These are phyloP conservation scores for Corinectria fuckeliana DNA, from an alignment of 2,329 filamentous ascomycete genomes.

Conservation along the genomic window DNA sequence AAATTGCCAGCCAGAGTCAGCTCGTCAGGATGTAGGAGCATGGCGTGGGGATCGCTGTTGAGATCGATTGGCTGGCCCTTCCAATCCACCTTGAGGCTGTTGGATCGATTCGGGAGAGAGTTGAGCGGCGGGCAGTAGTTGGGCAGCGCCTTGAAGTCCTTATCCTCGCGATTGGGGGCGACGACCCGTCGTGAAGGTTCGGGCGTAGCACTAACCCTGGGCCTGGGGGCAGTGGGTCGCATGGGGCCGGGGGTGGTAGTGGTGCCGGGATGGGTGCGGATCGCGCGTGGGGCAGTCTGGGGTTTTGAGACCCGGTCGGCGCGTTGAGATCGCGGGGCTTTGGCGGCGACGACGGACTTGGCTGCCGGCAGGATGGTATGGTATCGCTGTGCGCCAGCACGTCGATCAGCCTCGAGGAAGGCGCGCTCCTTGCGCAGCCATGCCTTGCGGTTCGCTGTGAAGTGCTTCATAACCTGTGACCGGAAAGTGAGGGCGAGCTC, in stretches of 20 bases:
- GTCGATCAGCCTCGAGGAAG: constrained; percentile 55
- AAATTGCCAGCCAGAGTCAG: constrained; percentile 77
- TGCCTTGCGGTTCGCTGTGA: constrained; percentile 48
- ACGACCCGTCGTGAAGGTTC: constrained; percentile 59
- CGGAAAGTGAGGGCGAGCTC: constrained; percentile 59
- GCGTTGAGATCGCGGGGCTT: constrained; percentile 39
- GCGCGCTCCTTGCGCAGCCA: constrained; percentile 61
- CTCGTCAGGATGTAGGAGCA: constrained; percentile 81
- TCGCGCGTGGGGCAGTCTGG: constrained; percentile 43
- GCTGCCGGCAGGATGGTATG: constrained; percentile 52
- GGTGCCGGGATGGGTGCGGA: constrained; percentile 39
- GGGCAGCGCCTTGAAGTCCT: constrained; percentile 74
- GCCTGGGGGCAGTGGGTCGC: constrained; percentile 33
- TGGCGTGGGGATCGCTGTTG: constrained; percentile 70
- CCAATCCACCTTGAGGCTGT: constrained; percentile 85
- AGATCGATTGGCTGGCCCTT: constrained; percentile 82
- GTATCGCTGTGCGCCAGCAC: constrained; percentile 47
- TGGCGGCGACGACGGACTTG: constrained; percentile 42
- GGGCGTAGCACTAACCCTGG: constrained; percentile 54
- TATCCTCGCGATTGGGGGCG: constrained; percentile 78
- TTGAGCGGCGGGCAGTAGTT: constrained; percentile 75
- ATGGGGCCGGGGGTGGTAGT: constrained; percentile 36
- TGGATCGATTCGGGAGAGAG: constrained; percentile 70
- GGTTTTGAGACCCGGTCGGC: constrained; percentile 47
- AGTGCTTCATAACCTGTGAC: constrained; percentile 58